These are phyloP conservation scores for Lentinula detonsa DNA, from an alignment of 768 basidiomycete genomes.

Conservation along the genomic window DNA sequence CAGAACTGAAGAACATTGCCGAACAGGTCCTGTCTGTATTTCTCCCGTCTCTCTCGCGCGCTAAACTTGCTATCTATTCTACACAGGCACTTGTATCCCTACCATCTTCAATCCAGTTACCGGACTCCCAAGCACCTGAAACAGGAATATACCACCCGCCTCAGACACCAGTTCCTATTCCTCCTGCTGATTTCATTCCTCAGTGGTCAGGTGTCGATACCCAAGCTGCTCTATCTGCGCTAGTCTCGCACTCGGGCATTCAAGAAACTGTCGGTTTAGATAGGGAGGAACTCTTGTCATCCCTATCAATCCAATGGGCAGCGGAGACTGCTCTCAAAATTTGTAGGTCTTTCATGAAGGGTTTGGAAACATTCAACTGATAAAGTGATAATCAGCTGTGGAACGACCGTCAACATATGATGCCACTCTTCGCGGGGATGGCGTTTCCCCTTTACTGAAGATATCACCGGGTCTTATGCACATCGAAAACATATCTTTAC, in stretches of 20 bases:
- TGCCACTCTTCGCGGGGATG: slow-evolving; percentile 53
- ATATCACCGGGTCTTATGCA: slow-evolving; percentile 86
- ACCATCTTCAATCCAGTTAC: slow-evolving; percentile 30
- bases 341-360: slow-evolving; percentile 42
- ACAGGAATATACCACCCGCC: slow-evolving; percentile 39
- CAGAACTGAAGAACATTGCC: slow-evolving; percentile 45
- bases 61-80: slow-evolving; percentile 9
- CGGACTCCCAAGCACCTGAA: slow-evolving; percentile 24
- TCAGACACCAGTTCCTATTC: slow-evolving; percentile 37
- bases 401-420: slow-evolving; percentile 52
- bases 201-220: slow-evolving; percentile 43
- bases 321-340: slow-evolving; percentile 68
- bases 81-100: slow-evolving; percentile 40
- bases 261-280: slow-evolving; percentile 65
- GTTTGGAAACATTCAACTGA: neutral
- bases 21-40: slow-evolving; percentile 40
- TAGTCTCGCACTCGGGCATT: slow-evolving; percentile 47
- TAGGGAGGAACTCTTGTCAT: slow-evolving; percentile 43
- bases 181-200: slow-evolving; percentile 17
- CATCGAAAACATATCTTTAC: slow-evolving; percentile 84
- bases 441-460: slow-evolving; percentile 68
- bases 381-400: slow-evolving; percentile 32
- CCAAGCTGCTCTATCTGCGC: slow-evolving; percentile 45
- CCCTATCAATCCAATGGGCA: slow-evolving; percentile 62
- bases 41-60: neutral